Percentiles rank a stretch among this genome's conserved stretches.
phyloP scores from a whole-genome alignment of 2,329 filamentous ascomycete genomes.

The Geosmithia flava region DNA sequence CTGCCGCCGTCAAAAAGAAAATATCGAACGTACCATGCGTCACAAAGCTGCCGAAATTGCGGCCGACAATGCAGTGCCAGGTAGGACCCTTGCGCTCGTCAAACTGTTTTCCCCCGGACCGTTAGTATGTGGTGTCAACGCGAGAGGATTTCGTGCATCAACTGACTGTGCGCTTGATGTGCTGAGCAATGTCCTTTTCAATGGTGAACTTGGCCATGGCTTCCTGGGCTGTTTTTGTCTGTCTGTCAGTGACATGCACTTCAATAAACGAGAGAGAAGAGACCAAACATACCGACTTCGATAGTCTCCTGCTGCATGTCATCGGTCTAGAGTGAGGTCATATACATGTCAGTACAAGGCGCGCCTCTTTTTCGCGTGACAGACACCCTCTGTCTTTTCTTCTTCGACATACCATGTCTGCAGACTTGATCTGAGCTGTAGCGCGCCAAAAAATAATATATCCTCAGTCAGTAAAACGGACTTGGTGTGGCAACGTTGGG shows the following conservation, averaged over 20 bases:
- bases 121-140: not conserved
- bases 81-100: constrained; percentile 94
- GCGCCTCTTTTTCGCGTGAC: too few relatives aligned
- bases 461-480: not conserved
- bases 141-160: not conserved
- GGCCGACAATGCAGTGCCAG: constrained; percentile 97
- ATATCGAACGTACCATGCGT: constrained; percentile 78
- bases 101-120: constrained; percentile 46
- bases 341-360: constrained; percentile 15
- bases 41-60: constrained; percentile 98
- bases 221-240: constrained; percentile 36
- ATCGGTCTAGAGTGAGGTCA: constrained; percentile 57
- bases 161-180: constrained; percentile 82
- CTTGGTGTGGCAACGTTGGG: not conserved
- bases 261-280: too few relatives aligned
- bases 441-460: not conserved
- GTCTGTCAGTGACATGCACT: constrained; percentile 11
- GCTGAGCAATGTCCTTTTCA: constrained; percentile 71
- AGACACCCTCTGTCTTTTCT: not conserved
- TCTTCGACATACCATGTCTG: constrained; percentile 70
- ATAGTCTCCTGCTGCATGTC: constrained; percentile 96
- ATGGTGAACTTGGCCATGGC: constrained; percentile 52
- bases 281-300: constrained; percentile 67
- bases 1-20: not conserved
- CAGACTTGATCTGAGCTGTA: constrained; percentile 90